Base-by-base conservation (phyloP, 148 eudicot species). In the Amaranthus palmeri region DNA sequence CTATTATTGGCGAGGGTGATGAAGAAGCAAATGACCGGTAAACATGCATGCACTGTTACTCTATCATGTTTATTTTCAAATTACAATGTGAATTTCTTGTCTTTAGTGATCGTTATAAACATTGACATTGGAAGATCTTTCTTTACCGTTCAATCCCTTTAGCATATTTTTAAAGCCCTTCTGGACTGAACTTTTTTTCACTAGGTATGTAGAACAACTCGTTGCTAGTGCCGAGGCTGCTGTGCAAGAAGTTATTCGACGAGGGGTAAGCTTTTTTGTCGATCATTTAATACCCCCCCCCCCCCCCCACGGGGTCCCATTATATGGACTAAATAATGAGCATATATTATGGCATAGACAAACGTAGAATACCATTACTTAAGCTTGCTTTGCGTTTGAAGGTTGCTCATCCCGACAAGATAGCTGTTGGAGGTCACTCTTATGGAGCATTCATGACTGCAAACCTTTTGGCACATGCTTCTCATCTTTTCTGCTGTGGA, bases 401-500 rank as follows among this genome's bases (percentile, higher is more conserved):
- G 98, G 98, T 93, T 85, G 97, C 97, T 76, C 88, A 93, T 82
- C 98, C 96, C 14, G 67, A 78, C 83, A 93, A 89, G 82, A 88
- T 93, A 74, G 98, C 98, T 67, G 76, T 93, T 73, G 98, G 98
- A 52, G 98, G 98, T 79, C 98, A 93, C 83, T 93, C 98, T 58
- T 93, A 93, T 79, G 98, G 98, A 72, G 98, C 98, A 68, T 93
- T 93, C 86, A 93, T 93, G 98, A 85, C 98, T 59, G 98, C 96
- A 64, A 93, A 93, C 81, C 97, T 93, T 78, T 78, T 93, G 64
- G 97, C 98, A 64, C 98, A 93, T 65, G 98, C 98, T 62, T 89
- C 98, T 73, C 97, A 91, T 83, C 98, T 93, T 71, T 93, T 93
- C 77, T 74, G 87, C 77, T 93, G 98, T 72, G 98, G 98, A 54